A percentile compares a stretch with the other conserved stretches of the same genome.
phyloP scores from a whole-genome alignment of 371 early-diverging fungal genomes.

The Mucor sp. region DNA sequence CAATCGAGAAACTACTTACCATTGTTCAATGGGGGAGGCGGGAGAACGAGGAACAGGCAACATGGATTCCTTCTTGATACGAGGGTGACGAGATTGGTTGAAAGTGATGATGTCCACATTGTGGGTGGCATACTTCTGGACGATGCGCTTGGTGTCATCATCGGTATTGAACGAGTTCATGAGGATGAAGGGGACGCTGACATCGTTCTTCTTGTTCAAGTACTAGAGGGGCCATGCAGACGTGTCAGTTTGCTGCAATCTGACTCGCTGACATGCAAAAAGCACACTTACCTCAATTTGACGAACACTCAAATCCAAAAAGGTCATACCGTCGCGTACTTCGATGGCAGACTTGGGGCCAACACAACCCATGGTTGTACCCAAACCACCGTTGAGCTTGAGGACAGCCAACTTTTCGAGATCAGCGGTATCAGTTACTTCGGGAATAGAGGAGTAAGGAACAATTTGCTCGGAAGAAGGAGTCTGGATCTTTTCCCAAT shows the following conservation, averaged over 20 bases:
- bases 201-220: conserved; percentile 87
- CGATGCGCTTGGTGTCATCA: conserved; percentile 94
- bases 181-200: conserved; percentile 95
- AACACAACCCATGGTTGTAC: conserved; percentile 99
- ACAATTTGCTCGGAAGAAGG: conserved; percentile 88
- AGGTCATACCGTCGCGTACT: conserved; percentile 98
- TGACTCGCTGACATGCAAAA: background rate
- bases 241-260: background rate
- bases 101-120: conserved; percentile 94
- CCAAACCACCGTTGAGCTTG: conserved; percentile 99
- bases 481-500: conserved; percentile 93
- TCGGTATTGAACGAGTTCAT: conserved; percentile 99
- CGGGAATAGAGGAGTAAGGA: conserved; percentile 70
- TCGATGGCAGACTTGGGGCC: conserved; percentile 99
- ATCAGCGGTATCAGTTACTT: conserved; percentile 52
- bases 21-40: conserved; percentile 54
- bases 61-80: conserved; percentile 94
- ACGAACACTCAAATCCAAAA: conserved; percentile 97
- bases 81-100: conserved; percentile 97
- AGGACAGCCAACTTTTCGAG: conserved; percentile 96
- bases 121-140: conserved; percentile 94
- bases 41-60: conserved; percentile 83
- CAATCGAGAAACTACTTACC: conserved; percentile 28
- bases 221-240: conserved; percentile 56
- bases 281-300: conserved; percentile 87